These are phyloP conservation scores for Fusarium graminum DNA, from an alignment of 2,329 filamentous ascomycete genomes.

Conservation along the genomic window DNA sequence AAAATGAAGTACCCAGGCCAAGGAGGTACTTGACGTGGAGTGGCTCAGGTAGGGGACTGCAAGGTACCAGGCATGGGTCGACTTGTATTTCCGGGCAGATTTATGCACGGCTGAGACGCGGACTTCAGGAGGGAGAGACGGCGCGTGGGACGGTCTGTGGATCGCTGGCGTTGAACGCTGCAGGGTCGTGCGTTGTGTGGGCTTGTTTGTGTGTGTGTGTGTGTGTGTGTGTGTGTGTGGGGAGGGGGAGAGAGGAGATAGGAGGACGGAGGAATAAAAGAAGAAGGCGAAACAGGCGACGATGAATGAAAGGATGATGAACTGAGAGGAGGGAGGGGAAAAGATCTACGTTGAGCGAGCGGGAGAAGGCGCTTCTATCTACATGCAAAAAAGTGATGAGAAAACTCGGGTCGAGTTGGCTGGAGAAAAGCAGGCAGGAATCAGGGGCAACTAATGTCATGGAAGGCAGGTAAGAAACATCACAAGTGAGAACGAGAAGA, in stretches of 20 bases:
- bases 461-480: slow-evolving; percentile 18
- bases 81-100: slow-evolving; percentile 41
- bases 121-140: slow-evolving; percentile 50
- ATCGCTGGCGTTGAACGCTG: slow-evolving; percentile 43
- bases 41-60: slow-evolving; percentile 30
- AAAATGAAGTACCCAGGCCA: slow-evolving; percentile 35
- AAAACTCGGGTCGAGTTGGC: not conserved
- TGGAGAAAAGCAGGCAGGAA: slow-evolving; percentile 27
- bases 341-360: slow-evolving; percentile 24
- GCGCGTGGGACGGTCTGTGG: slow-evolving; percentile 50
- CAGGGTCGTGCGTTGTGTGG: slow-evolving; percentile 43
- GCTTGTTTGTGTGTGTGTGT: slow-evolving; percentile 35
- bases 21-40: slow-evolving; percentile 33
- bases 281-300: slow-evolving; percentile 38
- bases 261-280: slow-evolving; percentile 10
- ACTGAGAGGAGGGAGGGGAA: slow-evolving; percentile 11
- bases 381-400: slow-evolving; percentile 11
- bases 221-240: slow-evolving; percentile 34
- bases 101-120: slow-evolving; percentile 52
- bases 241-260: slow-evolving; percentile 20
- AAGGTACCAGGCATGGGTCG: slow-evolving; percentile 41
- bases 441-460: slow-evolving; percentile 36
- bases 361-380: slow-evolving; percentile 6
- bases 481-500: not conserved
- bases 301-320: slow-evolving; percentile 23